These are phyloP conservation scores for Pilobolus umbonatus DNA, from an alignment of 192 early-diverging fungal species.

Conservation along the genomic window DNA sequence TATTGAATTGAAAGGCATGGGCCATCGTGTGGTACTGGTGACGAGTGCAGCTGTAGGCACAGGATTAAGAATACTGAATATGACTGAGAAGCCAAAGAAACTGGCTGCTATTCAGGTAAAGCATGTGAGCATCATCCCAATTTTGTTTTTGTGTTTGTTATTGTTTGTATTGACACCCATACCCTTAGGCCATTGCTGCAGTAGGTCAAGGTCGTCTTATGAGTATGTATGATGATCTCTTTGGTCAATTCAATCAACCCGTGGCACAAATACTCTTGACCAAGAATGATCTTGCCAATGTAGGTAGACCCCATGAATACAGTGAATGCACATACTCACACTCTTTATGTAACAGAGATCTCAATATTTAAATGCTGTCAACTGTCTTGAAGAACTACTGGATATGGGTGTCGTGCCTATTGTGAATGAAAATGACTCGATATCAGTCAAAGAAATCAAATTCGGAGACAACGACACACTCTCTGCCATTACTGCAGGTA, in stretches of 20 bases:
- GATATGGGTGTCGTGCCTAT: constrained; percentile 90
- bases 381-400: constrained; percentile 85
- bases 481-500: constrained; percentile 93
- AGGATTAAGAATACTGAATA: constrained; percentile 74
- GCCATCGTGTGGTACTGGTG: constrained; percentile 87
- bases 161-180: background rate
- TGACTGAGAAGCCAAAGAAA: constrained; percentile 76
- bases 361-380: constrained; percentile 96
- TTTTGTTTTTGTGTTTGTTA: background rate
- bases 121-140: constrained; percentile 18
- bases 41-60: constrained; percentile 90
- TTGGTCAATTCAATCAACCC: constrained; percentile 85
- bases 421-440: constrained; percentile 98
- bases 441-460: constrained; percentile 85
- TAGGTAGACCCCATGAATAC: constrained; percentile 27
- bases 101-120: constrained; percentile 60
- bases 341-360: constrained; percentile 56
- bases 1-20: constrained; percentile 64
- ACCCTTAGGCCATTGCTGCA: constrained; percentile 81
- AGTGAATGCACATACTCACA: background rate
- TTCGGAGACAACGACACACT: constrained; percentile 99
- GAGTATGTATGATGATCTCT: constrained; percentile 93
- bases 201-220: constrained; percentile 96
- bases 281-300: constrained; percentile 87
- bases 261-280: constrained; percentile 95